Conservation (phyloP, 2,329 filamentous ascomycete species). For the Botrytis elliptica region DNA sequence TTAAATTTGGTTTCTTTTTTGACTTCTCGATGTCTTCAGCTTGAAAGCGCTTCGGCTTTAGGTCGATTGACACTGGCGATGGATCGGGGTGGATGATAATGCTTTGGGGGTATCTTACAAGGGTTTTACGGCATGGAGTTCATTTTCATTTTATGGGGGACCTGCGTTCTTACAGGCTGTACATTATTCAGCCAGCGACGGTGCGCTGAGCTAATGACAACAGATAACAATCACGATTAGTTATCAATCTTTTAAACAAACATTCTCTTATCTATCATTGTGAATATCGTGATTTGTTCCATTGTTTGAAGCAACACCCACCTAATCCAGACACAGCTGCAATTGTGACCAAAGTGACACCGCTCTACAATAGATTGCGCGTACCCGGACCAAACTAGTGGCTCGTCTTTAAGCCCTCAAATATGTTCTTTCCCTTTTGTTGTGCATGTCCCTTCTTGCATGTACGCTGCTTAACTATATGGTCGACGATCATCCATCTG, state of each 20-base stretch:
- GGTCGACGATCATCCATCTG: not conserved
- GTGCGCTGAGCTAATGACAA: conserved; percentile 35
- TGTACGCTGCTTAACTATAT: not conserved
- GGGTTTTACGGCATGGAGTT: conserved; percentile 35
- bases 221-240: conserved; percentile 27
- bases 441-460: not conserved
- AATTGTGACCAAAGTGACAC: too few species aligned
- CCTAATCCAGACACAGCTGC: accelerated
- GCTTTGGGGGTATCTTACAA: conserved; percentile 32
- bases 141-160: conserved; percentile 24
- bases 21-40: conserved; percentile 23
- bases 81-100: conserved; percentile 32
- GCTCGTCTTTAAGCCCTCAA: not conserved
- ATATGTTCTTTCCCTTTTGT: not conserved
- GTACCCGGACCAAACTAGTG: not conserved
- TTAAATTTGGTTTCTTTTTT: conserved; percentile 48
- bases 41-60: conserved; percentile 25
- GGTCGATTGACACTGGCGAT: conserved; percentile 16
- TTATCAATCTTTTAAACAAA: conserved; percentile 25
- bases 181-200: conserved; percentile 37
- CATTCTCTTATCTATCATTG: not conserved
- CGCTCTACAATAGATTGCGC: not conserved
- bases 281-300: not conserved
- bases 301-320: too few species aligned
- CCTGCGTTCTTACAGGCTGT: conserved; percentile 29